A percentile compares a stretch with the other conserved stretches of the same genome.
These are phyloP conservation scores for Vachellia collinsii DNA, from an alignment of 306 rosid genomes.

Conservation along the genomic window DNA sequence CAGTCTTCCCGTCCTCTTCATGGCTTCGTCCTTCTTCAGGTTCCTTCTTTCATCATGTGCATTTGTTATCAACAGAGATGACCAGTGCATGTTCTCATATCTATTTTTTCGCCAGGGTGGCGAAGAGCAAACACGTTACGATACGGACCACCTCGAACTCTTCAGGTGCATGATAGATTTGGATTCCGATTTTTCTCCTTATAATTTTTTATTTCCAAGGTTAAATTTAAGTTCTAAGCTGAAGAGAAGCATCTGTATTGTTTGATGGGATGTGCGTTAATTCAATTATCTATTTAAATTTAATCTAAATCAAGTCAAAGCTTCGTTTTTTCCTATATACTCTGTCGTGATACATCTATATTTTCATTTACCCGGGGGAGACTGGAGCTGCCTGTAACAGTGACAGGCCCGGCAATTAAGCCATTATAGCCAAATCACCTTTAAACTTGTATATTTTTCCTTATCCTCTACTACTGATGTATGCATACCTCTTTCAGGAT, in stretches of 20 bases:
- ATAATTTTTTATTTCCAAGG: not conserved
- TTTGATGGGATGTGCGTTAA: not conserved
- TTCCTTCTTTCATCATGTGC: not conserved
- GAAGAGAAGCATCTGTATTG: not conserved
- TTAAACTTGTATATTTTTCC: not conserved
- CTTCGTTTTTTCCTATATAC: not conserved
- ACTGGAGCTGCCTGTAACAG: not conserved
- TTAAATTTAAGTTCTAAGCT: not conserved
- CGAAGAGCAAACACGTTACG: conserved; percentile 80
- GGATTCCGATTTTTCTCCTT: not conserved
- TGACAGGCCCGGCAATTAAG: not conserved
- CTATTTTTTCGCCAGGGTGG: conserved; percentile 62
- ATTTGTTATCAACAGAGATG: not conserved
- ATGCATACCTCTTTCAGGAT: not conserved
- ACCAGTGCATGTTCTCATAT: not conserved
- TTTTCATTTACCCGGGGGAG: not conserved
- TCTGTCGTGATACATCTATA: not conserved
- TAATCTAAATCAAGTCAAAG: not conserved
- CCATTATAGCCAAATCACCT: not conserved
- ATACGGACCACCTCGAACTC: conserved; percentile 84
- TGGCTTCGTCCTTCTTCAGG: conserved; percentile 83
- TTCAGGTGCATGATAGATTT: conserved; percentile 58
- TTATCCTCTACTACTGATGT: not conserved
- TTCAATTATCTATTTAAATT: not conserved
- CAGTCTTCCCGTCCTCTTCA: conserved; percentile 59